Base-by-base conservation (phyloP, 352 stramenopile genomes). In the Blastocystis sp. region DNA sequence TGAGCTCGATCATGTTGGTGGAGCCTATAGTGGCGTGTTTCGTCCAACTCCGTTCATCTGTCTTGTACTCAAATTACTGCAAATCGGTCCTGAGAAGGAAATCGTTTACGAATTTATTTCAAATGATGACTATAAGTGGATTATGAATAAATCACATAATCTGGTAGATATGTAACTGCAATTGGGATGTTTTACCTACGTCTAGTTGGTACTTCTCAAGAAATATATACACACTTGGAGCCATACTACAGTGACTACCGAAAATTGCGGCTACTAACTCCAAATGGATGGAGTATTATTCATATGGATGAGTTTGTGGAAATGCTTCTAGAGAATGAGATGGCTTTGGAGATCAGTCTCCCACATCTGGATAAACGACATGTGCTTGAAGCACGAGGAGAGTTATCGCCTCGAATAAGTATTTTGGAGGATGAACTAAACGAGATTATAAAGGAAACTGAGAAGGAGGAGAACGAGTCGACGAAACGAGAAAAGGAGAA, bases 41-140 rank as follows among this genome's bases (percentile, higher is more conserved):
- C 95, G 98, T 91, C 96, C 97, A 5, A 98, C 95, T 26, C 94
- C 95, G 68, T 99, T 99, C 91, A 92, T 99, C n/a, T 98, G 96
- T 91, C 92, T 99, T 34, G 90, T 98, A 24, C 92, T 99, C 62
- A 99, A 99, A 92, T 94, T 99, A 92, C 91, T 99, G 56, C 96
- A 99, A 91, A 93, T 99, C 62, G 94, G 98, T 90, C 96, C 96
- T 0, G 96, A 98, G 88, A 92, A 95, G 47, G 96, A 98, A 41
- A 96, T 98, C 55, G 92, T 98, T 34, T 90, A 95, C 39, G 93
- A 95, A 79, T 98, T 98, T 90, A 95, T 99, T 24, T 91, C 97
- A 76, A 98, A 99, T 90, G 95, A 98, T 7, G 95, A 99, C 90
- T 98, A 98, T 93, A 98, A 99, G 93, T 88, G 47, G 3, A 6